Evolutionary conservation across 1,139 yeast species (phyloP).

Genomic region (Yarrowia galli): DNA sequence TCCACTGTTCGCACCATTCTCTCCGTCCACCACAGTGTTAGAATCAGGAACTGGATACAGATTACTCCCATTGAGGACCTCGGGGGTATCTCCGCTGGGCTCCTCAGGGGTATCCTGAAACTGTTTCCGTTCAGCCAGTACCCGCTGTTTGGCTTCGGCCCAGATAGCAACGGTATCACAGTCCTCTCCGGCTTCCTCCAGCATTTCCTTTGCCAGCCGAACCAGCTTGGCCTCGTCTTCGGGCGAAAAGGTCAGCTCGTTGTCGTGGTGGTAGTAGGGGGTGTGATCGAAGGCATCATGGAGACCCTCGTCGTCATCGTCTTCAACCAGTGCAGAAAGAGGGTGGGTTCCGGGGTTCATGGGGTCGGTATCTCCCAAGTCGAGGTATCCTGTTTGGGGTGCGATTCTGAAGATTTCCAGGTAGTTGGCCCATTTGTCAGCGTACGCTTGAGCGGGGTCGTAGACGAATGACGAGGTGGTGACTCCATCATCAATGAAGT

Average conservation of each 20-base stretch:
- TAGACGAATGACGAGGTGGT: not conserved
- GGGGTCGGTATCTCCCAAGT: slow-evolving; percentile 4
- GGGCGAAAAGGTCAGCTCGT: slow-evolving; percentile 12
- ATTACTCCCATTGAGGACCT: slow-evolving; percentile 32
- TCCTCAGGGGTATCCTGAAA: not conserved
- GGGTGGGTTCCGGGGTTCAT: slow-evolving; percentile 27
- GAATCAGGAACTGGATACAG: slow-evolving; percentile 20
- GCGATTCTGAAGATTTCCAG: slow-evolving; percentile 19
- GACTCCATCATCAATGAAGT: not conserved
- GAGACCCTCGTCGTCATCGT: slow-evolving; percentile 12
- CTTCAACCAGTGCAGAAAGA: not conserved
- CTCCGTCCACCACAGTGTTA: slow-evolving; percentile 23
- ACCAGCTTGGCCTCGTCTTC: slow-evolving; percentile 23
- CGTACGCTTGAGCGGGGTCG: slow-evolving; percentile 12
- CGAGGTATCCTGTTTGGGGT: not conserved
- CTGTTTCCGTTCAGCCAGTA: slow-evolving; percentile 4
- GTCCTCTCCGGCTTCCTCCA: slow-evolving; percentile 1
- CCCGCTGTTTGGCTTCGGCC: slow-evolving; percentile 13
- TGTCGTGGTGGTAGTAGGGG: slow-evolving; percentile 15
- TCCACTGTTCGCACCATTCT: slow-evolving; percentile 18
- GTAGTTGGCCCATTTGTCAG: slow-evolving; percentile 33
- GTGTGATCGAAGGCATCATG: slow-evolving; percentile 20
- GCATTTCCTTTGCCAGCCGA: slow-evolving; percentile 10
- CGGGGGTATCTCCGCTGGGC: slow-evolving; percentile 26
- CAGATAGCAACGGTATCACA: not conserved